phyloP scores from a whole-genome alignment of 2,329 filamentous ascomycete species.

The Beauveria rudraprayagi region DNA sequence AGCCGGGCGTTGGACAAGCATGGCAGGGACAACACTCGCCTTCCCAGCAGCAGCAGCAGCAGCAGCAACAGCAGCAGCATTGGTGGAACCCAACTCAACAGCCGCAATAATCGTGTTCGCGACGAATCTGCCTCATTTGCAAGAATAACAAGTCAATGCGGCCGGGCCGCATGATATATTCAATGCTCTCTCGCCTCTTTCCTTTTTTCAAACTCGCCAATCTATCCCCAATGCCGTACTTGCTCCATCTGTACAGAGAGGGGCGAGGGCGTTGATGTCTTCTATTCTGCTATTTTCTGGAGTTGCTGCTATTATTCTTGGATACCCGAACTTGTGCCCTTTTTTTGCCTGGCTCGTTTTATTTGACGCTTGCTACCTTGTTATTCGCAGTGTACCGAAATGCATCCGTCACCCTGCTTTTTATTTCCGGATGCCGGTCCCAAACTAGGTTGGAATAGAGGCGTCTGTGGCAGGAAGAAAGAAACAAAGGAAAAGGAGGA shows the following conservation, averaged over 20 bases:
- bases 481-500: conserved; percentile 3
- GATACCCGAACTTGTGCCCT: conserved; percentile 29
- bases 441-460: conserved; percentile 29
- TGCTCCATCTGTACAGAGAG: neutral
- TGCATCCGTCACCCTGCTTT: conserved; percentile 23
- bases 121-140: neutral
- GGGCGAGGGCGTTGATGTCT: neutral
- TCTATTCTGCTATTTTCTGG: conserved; percentile 15
- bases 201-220: neutral
- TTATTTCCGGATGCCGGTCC: conserved; percentile 30
- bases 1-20: conserved; percentile 41
- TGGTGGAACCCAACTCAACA: conserved; percentile 14
- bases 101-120: conserved; percentile 8
- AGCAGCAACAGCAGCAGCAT: conserved; percentile 8
- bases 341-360: conserved; percentile 3
- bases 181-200: neutral
- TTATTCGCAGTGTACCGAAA: neutral
- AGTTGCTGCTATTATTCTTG: conserved; percentile 23
- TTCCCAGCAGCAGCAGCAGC: conserved; percentile 5
- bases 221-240: neutral
- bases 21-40: conserved; percentile 57
- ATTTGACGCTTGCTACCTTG: neutral
- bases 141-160: neutral
- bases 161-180: neutral
- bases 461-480: conserved; percentile 22